These are phyloP conservation scores for Mycena filopes DNA, from an alignment of 768 basidiomycete genomes.

Conservation along the genomic window DNA sequence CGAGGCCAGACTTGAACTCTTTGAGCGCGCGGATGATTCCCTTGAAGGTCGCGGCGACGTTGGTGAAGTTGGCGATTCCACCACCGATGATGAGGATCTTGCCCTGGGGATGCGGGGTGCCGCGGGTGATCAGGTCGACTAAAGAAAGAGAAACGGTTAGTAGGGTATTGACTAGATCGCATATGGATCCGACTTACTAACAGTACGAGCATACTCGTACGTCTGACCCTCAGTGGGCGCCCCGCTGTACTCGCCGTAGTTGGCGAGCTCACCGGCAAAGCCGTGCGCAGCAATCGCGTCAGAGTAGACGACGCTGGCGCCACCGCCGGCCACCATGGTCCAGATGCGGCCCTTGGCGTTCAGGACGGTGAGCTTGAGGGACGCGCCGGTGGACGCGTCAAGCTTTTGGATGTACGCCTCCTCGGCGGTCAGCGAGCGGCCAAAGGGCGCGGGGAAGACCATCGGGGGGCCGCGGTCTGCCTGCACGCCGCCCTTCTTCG, in stretches of 20 bases:
- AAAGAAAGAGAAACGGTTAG: constrained; percentile 18
- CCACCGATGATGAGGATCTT: constrained; percentile 99
- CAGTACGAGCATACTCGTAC: constrained; percentile 99
- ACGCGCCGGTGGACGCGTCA: constrained; percentile 96
- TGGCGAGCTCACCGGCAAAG: constrained; percentile 96
- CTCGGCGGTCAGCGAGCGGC: constrained; percentile 97
- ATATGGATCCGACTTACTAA: constrained; percentile 63
- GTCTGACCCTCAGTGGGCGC: constrained; percentile 98
- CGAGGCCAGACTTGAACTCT: constrained; percentile 89
- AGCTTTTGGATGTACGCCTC: constrained; percentile 99
- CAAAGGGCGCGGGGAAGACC: constrained; percentile 96
- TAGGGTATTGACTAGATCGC: background rate
- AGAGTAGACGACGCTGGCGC: constrained; percentile 74
- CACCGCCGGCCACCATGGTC: constrained; percentile 99
- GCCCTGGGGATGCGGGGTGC: constrained; percentile 83
- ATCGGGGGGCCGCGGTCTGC: constrained; percentile 98
- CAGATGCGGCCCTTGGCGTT: constrained; percentile 96
- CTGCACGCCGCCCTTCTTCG: constrained; percentile 63
- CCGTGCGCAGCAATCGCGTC: constrained; percentile 92
- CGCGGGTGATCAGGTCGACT: constrained; percentile 96
- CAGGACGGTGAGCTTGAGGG: constrained; percentile 96
- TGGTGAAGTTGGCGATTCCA: constrained; percentile 99
- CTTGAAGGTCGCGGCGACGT: constrained; percentile 99
- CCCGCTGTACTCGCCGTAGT: constrained; percentile 99
- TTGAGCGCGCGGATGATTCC: constrained; percentile 98